Evolutionary conservation across 1,284 basidiomycete genomes (phyloP).

Genomic region (Chondrostereum purpureum): DNA sequence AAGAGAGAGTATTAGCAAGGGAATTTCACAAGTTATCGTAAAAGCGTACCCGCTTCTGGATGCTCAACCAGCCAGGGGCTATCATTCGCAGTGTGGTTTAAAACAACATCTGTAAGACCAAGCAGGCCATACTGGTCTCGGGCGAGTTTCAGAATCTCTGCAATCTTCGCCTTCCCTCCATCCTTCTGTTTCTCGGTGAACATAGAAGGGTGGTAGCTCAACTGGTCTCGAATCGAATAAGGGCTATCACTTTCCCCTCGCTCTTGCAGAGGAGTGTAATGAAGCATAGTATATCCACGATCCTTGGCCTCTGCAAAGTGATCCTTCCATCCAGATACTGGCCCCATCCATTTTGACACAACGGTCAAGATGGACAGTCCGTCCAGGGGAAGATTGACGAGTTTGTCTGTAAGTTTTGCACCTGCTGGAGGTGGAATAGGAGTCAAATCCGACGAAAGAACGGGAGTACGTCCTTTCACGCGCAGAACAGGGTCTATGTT

Average conservation of each 20-base stretch:
- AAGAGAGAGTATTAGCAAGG: constrained; percentile 10
- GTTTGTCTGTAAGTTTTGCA: constrained; percentile 39
- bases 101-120: constrained; percentile 86
- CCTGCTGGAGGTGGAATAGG: constrained; percentile 45
- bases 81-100: constrained; percentile 94
- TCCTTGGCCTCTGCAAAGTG: constrained; percentile 79
- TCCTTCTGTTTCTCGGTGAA: constrained; percentile 50
- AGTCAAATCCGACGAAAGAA: constrained; percentile 54
- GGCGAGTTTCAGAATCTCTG: constrained; percentile 61
- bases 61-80: constrained; percentile 88
- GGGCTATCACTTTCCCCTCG: constrained; percentile 84
- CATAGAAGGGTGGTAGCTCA: constrained; percentile 71
- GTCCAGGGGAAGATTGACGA: constrained; percentile 72
- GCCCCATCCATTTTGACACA: constrained; percentile 96
- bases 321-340: constrained; percentile 66
- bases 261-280: constrained; percentile 90
- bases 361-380: constrained; percentile 82
- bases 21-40: neutral
- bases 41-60: constrained; percentile 79
- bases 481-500: constrained; percentile 89
- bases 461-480: constrained; percentile 62
- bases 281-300: constrained; percentile 93
- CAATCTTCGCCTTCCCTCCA: constrained; percentile 49
- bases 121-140: constrained; percentile 82
- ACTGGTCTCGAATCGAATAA: constrained; percentile 86